These are phyloP conservation scores for Backusella sp. DNA, from an alignment of 192 early-diverging fungal genomes.

Conservation along the genomic window DNA sequence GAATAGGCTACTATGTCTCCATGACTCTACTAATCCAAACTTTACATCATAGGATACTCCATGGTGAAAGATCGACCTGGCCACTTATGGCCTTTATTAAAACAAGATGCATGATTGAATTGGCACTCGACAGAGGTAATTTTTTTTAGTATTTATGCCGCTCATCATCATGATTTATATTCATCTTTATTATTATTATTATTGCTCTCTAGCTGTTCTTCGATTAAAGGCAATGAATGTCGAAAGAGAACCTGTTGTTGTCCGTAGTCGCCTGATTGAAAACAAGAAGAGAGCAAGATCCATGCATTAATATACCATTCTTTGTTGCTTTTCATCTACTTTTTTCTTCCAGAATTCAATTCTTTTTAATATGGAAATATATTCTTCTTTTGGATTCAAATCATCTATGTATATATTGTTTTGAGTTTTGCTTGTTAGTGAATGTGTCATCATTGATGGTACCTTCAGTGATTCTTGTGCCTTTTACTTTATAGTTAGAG, in stretches of 20 bases:
- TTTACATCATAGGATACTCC: conserved; percentile 55
- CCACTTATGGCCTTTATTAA: conserved; percentile 67
- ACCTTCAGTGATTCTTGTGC: conserved; percentile 6
- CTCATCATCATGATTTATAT: not conserved
- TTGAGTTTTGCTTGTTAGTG: too few relatives aligned
- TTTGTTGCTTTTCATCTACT: not conserved
- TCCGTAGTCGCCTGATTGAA: conserved; percentile 3
- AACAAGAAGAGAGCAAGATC: conserved; percentile 23
- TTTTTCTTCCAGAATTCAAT: conserved; percentile 9
- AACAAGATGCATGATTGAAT: conserved; percentile 67
- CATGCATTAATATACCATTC: conserved; percentile 15
- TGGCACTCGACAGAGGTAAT: conserved; percentile 57
- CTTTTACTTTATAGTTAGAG: not conserved
- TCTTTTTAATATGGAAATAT: conserved; percentile 2
- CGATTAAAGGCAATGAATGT: conserved; percentile 19
- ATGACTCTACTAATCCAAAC: too few relatives aligned
- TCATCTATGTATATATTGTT: not conserved
- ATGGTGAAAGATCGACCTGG: conserved; percentile 82
- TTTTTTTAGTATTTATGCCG: not conserved
- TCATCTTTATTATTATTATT: not conserved
- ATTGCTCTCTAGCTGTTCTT: conserved; percentile 8
- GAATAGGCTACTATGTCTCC: too few relatives aligned
- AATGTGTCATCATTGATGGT: not conserved
- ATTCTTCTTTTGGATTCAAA: not conserved
- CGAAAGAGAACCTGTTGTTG: conserved; percentile 17